Evolutionary conservation across 257 asterid species (phyloP), one percentile per base, ranked within the genome.

Genomic region (Lycium barbarum): DNA sequence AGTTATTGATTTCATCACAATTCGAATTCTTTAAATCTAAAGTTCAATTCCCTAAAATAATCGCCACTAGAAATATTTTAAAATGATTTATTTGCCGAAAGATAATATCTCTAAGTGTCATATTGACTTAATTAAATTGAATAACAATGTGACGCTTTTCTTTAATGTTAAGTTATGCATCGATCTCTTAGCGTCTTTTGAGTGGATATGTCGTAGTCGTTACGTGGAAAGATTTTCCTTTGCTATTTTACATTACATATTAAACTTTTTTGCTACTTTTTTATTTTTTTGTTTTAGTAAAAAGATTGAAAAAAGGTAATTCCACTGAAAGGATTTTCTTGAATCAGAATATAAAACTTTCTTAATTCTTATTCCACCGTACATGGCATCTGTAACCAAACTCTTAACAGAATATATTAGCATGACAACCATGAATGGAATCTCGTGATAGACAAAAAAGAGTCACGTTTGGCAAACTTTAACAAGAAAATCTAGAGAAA

Each of bases 291-390:
- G 0, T 22, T 12, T 49, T 45, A 47, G 20, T 47, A 47, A 26
- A 9, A 22, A 10, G 12, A 7, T 74, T 22, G 13, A 13, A 2
- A 53, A 33, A 73, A 26, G 4, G 82, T 9, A 14, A 53, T 78
- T 78, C 65, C 49, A 78, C 17, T 7, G 2, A 53, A 26, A 14
- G 49, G 65, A 78, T 26, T 33, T 26, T 33, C 58, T 33, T 26
- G 15, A 53, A 76, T 76, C 26, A 53, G 61, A 76, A 76, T 35
- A 76, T 26, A 1, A 3, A 49, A 7, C 13, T 74, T 76, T 76
- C 22, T 76, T 51, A 76, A 53, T 78, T 40, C 82, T 78, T 53
- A 53, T 26, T 51, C 65, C 53, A 78, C 81, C 82, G 82, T 78
- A 78, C 82, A 78, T 53, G 22, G 33, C n/a, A 78, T 78, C 82